These are phyloP conservation scores for Phyllosticta citriasiana DNA, from an alignment of 2,329 filamentous ascomycete species.

Conservation along the genomic window DNA sequence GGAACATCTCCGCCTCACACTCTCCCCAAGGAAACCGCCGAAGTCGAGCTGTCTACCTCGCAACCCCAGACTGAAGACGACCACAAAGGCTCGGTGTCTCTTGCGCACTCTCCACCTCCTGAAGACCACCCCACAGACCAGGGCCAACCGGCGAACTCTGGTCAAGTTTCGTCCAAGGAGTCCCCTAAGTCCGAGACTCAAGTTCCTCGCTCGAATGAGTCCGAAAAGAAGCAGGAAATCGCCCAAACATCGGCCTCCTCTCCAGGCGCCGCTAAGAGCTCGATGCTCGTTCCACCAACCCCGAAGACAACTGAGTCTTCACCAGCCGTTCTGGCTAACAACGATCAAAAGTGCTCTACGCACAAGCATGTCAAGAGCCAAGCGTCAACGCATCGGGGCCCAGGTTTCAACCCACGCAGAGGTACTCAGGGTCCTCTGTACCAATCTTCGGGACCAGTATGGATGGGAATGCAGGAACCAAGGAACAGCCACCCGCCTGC, in stretches of 20 bases:
- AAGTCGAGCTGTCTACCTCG: neutral
- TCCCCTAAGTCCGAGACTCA: neutral
- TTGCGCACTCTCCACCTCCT: neutral
- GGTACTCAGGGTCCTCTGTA: neutral
- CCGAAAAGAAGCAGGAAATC: no score
- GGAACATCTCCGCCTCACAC: neutral
- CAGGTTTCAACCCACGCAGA: neutral
- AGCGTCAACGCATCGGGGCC: neutral
- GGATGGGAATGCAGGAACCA: neutral
- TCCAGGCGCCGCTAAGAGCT: no score
- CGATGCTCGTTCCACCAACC: neutral
- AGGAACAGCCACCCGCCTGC: neutral
- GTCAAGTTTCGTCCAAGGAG: neutral
- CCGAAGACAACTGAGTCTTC: neutral
- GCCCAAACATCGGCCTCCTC: no score
- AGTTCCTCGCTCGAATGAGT: no score
- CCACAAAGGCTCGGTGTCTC: neutral
- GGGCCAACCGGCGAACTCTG: neutral
- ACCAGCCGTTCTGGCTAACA: neutral
- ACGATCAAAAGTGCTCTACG: neutral
- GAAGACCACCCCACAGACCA: neutral
- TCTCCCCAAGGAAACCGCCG: neutral
- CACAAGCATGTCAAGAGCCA: neutral
- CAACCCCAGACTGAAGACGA: neutral
- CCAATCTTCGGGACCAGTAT: neutral